These are phyloP conservation scores for Sarocladium kiliense DNA, from an alignment of 2,329 filamentous ascomycete species.

Conservation along the genomic window DNA sequence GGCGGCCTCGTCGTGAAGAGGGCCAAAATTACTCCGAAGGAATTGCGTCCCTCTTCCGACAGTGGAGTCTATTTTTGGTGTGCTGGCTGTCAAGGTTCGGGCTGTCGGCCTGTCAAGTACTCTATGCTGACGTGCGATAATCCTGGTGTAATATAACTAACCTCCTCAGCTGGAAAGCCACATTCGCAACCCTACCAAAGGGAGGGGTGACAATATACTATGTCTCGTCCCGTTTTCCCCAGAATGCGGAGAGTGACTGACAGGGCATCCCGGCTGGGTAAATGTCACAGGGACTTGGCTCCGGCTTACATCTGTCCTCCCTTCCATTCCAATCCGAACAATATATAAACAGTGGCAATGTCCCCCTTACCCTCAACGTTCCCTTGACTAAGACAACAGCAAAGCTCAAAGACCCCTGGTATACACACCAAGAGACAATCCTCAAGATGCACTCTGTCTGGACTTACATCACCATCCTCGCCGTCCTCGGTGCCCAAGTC, in stretches of 20 bases:
- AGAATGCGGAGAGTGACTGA: not conserved
- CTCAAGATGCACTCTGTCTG: not conserved
- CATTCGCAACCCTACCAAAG: not conserved
- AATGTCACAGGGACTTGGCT: not conserved
- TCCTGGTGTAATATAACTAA: conserved; percentile 3
- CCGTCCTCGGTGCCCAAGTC: not conserved
- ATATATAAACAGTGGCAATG: not conserved
- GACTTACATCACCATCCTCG: not conserved
- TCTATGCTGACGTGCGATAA: not conserved
- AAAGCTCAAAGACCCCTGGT: no score
- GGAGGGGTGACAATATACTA: conserved; percentile 1
- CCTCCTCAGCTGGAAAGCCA: conserved; percentile 5
- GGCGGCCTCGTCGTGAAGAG: not conserved
- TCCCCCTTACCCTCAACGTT: not conserved
- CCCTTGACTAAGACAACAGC: not conserved
- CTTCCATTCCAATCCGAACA: not conserved
- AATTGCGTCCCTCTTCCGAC: not conserved
- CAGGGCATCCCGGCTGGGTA: not conserved
- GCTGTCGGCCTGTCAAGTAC: not conserved
- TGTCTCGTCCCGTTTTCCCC: conserved; percentile 1
- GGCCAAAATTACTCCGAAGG: not conserved
- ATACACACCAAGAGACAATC: no score
- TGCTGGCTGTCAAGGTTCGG: not conserved
- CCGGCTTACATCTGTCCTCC: not conserved
- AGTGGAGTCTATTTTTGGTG: not conserved